Percentiles rank a stretch among this genome's conserved stretches.
These are phyloP conservation scores for Sclerotinia nivalis DNA, from an alignment of 2,329 filamentous ascomycete species.

Conservation along the genomic window DNA sequence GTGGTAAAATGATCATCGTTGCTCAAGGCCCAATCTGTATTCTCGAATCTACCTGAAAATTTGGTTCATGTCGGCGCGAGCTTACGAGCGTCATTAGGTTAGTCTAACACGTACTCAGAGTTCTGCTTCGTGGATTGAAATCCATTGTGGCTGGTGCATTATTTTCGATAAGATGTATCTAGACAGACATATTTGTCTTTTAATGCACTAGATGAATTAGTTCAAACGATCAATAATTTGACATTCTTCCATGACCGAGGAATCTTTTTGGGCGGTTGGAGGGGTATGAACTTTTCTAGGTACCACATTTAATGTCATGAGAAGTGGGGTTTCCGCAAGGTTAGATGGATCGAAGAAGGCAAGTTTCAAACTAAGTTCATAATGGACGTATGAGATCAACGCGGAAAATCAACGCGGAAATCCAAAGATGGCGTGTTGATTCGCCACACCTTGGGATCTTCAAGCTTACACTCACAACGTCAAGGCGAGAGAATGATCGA, in stretches of 20 bases:
- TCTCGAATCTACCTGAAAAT: background rate
- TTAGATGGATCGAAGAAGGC: conserved; percentile 1
- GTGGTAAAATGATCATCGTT: background rate
- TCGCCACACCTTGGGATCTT: conserved; percentile 19
- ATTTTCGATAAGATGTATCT: background rate
- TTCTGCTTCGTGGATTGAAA: background rate
- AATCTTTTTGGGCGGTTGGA: background rate
- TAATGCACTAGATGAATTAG: background rate
- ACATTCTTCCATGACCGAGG: background rate
- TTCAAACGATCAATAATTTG: background rate
- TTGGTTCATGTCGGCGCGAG: background rate
- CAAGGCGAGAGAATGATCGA: conserved; percentile 17
- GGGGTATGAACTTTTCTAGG: background rate
- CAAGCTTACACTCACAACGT: background rate
- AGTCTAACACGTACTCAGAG: background rate
- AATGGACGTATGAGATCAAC: conserved; percentile 17
- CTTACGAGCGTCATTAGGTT: background rate
- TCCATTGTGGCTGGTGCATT: background rate
- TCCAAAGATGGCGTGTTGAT: conserved; percentile 12
- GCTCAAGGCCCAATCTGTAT: background rate
- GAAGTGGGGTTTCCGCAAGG: background rate
- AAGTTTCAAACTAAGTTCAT: background rate
- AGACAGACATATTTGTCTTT: background rate
- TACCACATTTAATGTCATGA: background rate
- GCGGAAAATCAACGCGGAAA: conserved; percentile 2